A percentile compares a stretch with the other conserved stretches of the same genome.
Evolutionary conservation across 169 alveolate genomes (phyloP).

Genomic region (Plasmodium yoelii): DNA sequence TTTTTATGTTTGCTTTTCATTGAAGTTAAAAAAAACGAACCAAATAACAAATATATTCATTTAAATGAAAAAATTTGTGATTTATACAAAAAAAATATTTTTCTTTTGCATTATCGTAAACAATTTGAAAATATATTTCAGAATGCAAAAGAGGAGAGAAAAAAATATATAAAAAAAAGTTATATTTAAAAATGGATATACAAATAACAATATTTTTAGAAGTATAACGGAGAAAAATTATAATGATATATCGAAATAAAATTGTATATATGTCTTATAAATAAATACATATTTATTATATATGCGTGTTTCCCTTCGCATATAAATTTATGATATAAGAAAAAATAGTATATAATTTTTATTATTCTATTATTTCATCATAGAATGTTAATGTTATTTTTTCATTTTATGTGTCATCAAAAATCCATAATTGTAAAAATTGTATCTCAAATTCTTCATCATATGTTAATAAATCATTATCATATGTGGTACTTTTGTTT

Average conservation of each 20-base stretch:
- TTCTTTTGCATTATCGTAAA: slow-evolving; percentile 13
- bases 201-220: slow-evolving; percentile 24
- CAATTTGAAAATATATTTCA: neutral
- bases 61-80: neutral
- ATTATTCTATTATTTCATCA: no score
- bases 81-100: neutral
- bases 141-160: slow-evolving; percentile 10
- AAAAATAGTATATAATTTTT: no score
- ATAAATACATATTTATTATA: neutral
- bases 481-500: slow-evolving; percentile 80
- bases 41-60: neutral
- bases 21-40: no score
- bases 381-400: neutral
- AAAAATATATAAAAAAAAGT: slow-evolving; percentile 28
- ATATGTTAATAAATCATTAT: slow-evolving; percentile 72
- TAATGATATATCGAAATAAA: neutral
- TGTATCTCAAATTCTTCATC: slow-evolving; percentile 77
- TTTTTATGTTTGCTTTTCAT: no score
- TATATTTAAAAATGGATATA: slow-evolving; percentile 25
- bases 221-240: slow-evolving; percentile 28
- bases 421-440: slow-evolving; percentile 70
- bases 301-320: neutral
- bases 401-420: slow-evolving; percentile 44
- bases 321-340: no score
- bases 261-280: neutral